Percentiles rank a stretch among this genome's conserved stretches.
Conservation (phyloP, 768 basidiomycete genomes). For the Suillus cothurnatus region DNA sequence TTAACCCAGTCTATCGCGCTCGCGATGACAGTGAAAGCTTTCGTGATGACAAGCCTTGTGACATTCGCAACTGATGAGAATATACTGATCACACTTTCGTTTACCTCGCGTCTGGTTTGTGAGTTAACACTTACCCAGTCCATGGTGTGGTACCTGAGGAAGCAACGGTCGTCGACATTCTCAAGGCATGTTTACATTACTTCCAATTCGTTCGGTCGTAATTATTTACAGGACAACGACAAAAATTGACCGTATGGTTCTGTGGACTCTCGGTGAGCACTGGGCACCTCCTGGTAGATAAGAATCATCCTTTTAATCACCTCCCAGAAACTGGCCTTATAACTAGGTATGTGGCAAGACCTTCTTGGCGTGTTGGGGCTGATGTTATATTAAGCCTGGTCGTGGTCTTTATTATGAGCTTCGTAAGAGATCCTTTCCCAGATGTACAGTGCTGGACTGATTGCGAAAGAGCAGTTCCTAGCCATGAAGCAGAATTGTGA, state of each 20-base stretch:
- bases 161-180: background rate
- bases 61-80: background rate
- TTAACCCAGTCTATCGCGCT: background rate
- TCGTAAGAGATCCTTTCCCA: background rate
- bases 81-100: background rate
- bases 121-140: conserved; percentile 3
- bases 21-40: background rate
- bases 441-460: background rate
- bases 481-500: conserved; percentile 6
- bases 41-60: background rate
- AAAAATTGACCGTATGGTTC: background rate
- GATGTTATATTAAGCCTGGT: background rate
- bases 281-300: background rate
- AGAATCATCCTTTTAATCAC: background rate
- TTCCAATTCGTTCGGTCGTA: background rate
- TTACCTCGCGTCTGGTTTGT: background rate
- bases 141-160: conserved; percentile 4
- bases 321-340: conserved; percentile 8
- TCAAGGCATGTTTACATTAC: background rate
- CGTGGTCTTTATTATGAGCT: background rate
- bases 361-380: background rate
- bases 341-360: conserved; percentile 2
- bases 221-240: conserved; percentile 2
- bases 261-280: conserved; percentile 9
- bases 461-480: background rate